phyloP scores from a whole-genome alignment of 2,329 filamentous ascomycete species.

The Lanzia echinophila region DNA sequence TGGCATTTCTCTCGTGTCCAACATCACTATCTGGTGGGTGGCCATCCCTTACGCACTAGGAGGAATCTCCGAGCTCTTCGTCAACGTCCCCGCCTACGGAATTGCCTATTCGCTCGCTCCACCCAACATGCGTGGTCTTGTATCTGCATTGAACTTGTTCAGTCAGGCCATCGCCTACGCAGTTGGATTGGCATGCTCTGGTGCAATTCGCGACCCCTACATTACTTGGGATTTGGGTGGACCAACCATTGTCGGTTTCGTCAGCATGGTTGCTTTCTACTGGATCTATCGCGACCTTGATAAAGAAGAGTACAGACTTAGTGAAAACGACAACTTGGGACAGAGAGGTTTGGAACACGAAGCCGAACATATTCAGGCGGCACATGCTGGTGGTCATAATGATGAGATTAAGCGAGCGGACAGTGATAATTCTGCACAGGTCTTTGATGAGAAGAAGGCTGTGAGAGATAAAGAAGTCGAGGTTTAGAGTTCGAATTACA shows the following conservation, averaged over 20 bases:
- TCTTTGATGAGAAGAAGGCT: not conserved
- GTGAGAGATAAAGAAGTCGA: not conserved
- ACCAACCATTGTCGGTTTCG: constrained; percentile 39
- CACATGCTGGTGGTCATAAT: not conserved
- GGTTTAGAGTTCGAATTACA: not conserved
- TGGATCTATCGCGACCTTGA: constrained; percentile 43
- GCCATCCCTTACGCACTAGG: constrained; percentile 44
- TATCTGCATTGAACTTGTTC: constrained; percentile 44
- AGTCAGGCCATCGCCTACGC: constrained; percentile 40
- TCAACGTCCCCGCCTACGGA: constrained; percentile 45
- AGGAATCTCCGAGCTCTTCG: constrained; percentile 47
- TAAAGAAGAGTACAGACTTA: constrained; percentile 39
- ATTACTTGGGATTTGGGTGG: constrained; percentile 45
- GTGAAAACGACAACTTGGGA: constrained; percentile 27
- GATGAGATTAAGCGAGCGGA: not conserved
- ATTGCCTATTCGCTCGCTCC: constrained; percentile 46
- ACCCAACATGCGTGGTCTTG: constrained; percentile 44
- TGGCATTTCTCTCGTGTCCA: constrained; percentile 18
- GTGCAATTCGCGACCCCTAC: constrained; percentile 42
- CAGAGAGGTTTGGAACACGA: not conserved
- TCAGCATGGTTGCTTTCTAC: constrained; percentile 40
- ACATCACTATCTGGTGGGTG: constrained; percentile 50
- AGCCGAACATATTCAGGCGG: not conserved
- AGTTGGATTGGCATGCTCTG: constrained; percentile 40
- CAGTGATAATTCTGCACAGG: not conserved